A percentile compares a stretch with the other conserved stretches of the same genome.
These are phyloP conservation scores for Ustilago curta DNA, from an alignment of 1,284 basidiomycete species.

Conservation along the genomic window DNA sequence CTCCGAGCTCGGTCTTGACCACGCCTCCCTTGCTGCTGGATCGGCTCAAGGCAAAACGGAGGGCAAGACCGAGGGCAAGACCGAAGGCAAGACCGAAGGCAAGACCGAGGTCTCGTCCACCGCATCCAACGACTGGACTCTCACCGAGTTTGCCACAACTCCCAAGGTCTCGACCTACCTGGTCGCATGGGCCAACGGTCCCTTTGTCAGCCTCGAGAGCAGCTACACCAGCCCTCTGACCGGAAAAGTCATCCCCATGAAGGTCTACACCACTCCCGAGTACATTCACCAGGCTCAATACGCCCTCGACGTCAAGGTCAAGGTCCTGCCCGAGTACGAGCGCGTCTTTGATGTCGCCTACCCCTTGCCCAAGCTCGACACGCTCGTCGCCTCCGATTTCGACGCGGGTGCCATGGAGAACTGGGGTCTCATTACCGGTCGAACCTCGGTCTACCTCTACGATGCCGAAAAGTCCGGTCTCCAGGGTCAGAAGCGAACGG, in stretches of 20 bases:
- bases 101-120: slow-evolving; percentile 37
- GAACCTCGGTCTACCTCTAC: slow-evolving; percentile 84
- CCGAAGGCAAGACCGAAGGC: slow-evolving; percentile 58
- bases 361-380: slow-evolving; percentile 81
- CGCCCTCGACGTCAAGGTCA: slow-evolving; percentile 88
- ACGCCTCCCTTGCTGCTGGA: slow-evolving; percentile 73
- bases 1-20: slow-evolving; percentile 75
- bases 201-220: slow-evolving; percentile 80
- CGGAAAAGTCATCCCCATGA: slow-evolving; percentile 82
- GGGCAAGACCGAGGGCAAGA: slow-evolving; percentile 68
- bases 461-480: slow-evolving; percentile 83
- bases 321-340: slow-evolving; percentile 91
- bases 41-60: slow-evolving; percentile 68
- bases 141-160: slow-evolving; percentile 67
- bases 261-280: slow-evolving; percentile 86
- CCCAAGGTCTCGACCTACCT: slow-evolving; percentile 87
- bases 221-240: slow-evolving; percentile 85
- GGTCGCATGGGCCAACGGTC: slow-evolving; percentile 89
- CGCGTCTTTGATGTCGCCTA: slow-evolving; percentile 87
- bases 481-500: slow-evolving; percentile 82
- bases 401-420: slow-evolving; percentile 97
- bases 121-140: slow-evolving; percentile 66
- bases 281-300: slow-evolving; percentile 81
- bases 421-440: slow-evolving; percentile 84
- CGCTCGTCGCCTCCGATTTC: slow-evolving; percentile 76